phyloP scores from a whole-genome alignment of 1,284 basidiomycete genomes.

The Phaffia rhodozyma region DNA sequence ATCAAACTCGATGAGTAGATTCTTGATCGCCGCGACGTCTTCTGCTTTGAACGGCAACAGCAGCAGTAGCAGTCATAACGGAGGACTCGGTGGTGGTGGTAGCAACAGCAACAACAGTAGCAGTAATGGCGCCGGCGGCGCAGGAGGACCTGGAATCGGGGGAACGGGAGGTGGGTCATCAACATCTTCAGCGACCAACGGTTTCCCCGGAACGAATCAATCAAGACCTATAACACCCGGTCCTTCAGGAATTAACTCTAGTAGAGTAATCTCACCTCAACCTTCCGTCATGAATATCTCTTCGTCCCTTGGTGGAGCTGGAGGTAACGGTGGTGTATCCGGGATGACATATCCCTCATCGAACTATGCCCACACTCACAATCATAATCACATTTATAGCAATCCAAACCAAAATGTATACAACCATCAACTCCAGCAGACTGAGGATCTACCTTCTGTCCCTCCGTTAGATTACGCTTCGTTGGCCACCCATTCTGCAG shows the following conservation, averaged over 20 bases:
- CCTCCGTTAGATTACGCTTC: constrained; percentile 8
- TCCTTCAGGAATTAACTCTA: too few relatives aligned
- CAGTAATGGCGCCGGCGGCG: too few relatives aligned
- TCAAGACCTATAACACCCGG: too few relatives aligned
- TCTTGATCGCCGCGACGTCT: too few relatives aligned
- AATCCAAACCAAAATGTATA: neutral
- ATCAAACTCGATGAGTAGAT: neutral
- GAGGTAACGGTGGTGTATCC: neutral
- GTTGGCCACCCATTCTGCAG: neutral
- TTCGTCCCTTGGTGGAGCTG: neutral
- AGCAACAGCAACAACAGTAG: neutral
- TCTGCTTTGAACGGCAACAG: neutral
- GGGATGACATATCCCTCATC: neutral
- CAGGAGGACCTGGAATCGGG: too few relatives aligned
- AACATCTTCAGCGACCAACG: too few relatives aligned
- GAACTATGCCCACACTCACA: neutral
- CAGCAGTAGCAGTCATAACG: neutral
- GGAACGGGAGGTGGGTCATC: too few relatives aligned
- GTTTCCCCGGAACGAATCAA: too few relatives aligned
- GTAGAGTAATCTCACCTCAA: too few relatives aligned
- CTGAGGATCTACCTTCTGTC: neutral
- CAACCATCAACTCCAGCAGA: neutral
- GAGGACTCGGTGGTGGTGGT: neutral
- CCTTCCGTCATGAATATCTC: neutral
- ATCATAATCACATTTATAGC: neutral